Percentiles rank a stretch among this genome's conserved stretches.
phyloP scores from a whole-genome alignment of 1,139 yeast genomes.

The Candida tropicalis region DNA sequence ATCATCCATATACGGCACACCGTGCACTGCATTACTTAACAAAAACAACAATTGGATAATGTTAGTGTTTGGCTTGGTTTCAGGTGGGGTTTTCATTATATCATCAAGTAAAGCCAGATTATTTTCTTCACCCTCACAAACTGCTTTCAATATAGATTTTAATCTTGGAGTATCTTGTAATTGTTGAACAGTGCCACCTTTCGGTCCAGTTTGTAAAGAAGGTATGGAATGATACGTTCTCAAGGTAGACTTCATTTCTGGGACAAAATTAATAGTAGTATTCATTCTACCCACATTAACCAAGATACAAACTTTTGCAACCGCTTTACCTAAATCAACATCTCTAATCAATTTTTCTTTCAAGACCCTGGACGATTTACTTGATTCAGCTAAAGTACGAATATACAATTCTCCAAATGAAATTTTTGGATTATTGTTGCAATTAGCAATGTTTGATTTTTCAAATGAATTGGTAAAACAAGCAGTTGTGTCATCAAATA shows the following conservation, averaged over 20 bases:
- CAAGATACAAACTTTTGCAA: constrained; percentile 79
- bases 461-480: constrained; percentile 69
- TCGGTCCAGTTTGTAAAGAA: constrained; percentile 71
- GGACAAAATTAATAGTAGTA: constrained; percentile 92
- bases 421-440: constrained; percentile 48
- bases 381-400: constrained; percentile 78
- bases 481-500: constrained; percentile 63
- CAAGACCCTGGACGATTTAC: constrained; percentile 80
- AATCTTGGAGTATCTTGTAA: constrained; percentile 94
- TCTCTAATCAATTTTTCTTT: constrained; percentile 74
- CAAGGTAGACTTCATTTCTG: constrained; percentile 94
- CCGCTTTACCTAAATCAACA: constrained; percentile 65
- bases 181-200: constrained; percentile 60
- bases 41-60: constrained; percentile 77
- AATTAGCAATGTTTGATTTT: constrained; percentile 34
- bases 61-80: constrained; percentile 48
- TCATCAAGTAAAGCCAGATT: constrained; percentile 46
- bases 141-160: constrained; percentile 85
- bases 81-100: constrained; percentile 37
- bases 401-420: constrained; percentile 88
- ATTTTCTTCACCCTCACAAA: constrained; percentile 55
- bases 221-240: constrained; percentile 95
- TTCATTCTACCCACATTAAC: constrained; percentile 94
- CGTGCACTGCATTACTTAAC: constrained; percentile 60
- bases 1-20: constrained; percentile 22